Evolutionary conservation across 2,329 filamentous ascomycete genomes (phyloP), one percentile per base, ranked within the genome.

Genomic region (Metarhizium humberi): DNA sequence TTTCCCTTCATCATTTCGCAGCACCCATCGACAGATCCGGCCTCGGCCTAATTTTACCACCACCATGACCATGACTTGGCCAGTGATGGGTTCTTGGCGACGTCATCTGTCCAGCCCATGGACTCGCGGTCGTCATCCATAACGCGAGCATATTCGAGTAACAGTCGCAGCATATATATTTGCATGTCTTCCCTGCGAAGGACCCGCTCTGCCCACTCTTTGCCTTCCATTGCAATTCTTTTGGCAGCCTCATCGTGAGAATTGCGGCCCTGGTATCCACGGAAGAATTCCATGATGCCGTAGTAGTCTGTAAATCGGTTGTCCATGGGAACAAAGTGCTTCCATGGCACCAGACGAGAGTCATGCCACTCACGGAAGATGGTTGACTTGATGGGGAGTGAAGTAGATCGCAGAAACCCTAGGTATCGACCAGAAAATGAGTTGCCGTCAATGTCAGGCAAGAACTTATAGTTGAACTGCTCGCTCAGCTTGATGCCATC

Each of bases 311-410:
- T 73, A 63, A 85, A 91, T 1, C 84, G 80, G 63, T 81, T 87
- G 65, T 91, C 86, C 79, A 92, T 84, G 16, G 89, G 89, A 2
- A 91, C 84, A 62, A 89, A 92, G 69, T 94, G 89, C 63, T 83
- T 82, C 88, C 89, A 94, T 0, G 87, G 78, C 2, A 90, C 74
- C 1, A 92, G 74, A 3, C 88, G 78, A 48, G 78, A 80, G 66
- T 92, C 88, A 64, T 92, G 88, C 89, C 88, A 94, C 67, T 94
- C 89, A 20, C 81, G 78, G 71, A 85, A 94, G 25, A 92, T 74
- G 0, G 88, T 90, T 6, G 85, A 82, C 71, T 92, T 94, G 71
- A 94, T 81, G 0, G 86, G 86, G 8, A 92, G 68, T 16, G 81
- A 85, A 2, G 82, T 87, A 34, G 82, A 87, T 38, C 80, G 76